phyloP scores from a whole-genome alignment of 2,329 filamentous ascomycete genomes.

The Chrysosporium queenslandicum region DNA sequence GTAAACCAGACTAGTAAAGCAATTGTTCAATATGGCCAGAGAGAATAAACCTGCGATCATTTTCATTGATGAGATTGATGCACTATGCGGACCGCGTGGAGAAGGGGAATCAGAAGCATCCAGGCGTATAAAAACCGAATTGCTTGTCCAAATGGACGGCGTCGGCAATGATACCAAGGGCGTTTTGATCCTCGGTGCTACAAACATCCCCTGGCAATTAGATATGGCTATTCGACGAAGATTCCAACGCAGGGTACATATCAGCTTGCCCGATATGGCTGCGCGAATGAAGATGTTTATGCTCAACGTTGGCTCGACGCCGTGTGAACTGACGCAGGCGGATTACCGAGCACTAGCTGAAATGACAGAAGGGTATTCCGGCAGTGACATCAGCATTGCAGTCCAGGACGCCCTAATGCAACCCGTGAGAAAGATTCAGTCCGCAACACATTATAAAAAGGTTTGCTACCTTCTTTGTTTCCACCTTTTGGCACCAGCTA shows the following conservation, averaged over 20 bases:
- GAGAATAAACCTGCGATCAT: conserved; percentile 98
- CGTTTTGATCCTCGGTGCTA: conserved; percentile 88
- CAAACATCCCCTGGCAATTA: conserved; percentile 97
- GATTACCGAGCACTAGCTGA: conserved; percentile 74
- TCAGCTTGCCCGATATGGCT: conserved; percentile 76
- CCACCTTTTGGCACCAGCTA: background rate
- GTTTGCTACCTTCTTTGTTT: conserved; percentile 39
- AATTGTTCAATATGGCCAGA: conserved; percentile 93
- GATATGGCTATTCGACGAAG: conserved; percentile 90
- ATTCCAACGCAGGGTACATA: conserved; percentile 93
- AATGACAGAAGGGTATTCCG: conserved; percentile 86
- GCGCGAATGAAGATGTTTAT: conserved; percentile 94
- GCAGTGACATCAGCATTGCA: conserved; percentile 89
- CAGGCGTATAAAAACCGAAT: conserved; percentile 93
- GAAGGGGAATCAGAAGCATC: conserved; percentile 98
- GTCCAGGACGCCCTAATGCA: conserved; percentile 97
- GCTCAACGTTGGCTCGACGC: conserved; percentile 83
- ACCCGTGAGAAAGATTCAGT: conserved; percentile 90
- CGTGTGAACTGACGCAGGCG: conserved; percentile 65
- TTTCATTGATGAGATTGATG: conserved; percentile 97
- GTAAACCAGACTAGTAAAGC: conserved; percentile 68
- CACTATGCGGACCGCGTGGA: conserved; percentile 79
- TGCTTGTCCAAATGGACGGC: conserved; percentile 98
- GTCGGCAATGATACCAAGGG: conserved; percentile 92
- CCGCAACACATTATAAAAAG: conserved; percentile 91